Percentiles rank a stretch among this genome's conserved stretches.
Evolutionary conservation across 306 rosid species (phyloP).

Genomic region (Cicer yamashitae): DNA sequence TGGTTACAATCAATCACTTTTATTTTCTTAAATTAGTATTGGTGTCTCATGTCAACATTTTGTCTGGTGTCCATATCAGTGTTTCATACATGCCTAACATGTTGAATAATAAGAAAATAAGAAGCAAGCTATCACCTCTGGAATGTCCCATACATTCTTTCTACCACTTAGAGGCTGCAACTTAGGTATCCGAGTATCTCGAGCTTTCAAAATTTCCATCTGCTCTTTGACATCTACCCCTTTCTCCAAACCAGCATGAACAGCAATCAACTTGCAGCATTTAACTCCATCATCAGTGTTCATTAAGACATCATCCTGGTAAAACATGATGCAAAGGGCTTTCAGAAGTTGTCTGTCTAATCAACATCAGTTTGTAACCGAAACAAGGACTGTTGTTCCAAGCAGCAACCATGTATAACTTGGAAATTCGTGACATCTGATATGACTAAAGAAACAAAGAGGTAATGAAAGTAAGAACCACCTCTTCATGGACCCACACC

Average conservation of each 20-base stretch:
- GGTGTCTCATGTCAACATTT: too few species aligned
- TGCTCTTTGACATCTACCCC: slow-evolving; percentile 69
- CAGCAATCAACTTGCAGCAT: slow-evolving; percentile 80
- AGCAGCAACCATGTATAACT: background rate
- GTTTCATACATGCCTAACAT: background rate
- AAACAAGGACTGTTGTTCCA: slow-evolving; percentile 33
- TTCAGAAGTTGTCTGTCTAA: slow-evolving; percentile 41
- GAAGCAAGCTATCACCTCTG: slow-evolving; percentile 63
- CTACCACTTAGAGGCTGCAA: slow-evolving; percentile 76
- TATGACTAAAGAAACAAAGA: slow-evolving; percentile 14
- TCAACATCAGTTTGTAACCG: slow-evolving; percentile 28
- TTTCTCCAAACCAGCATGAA: slow-evolving; percentile 91
- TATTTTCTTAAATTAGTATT: too few species aligned
- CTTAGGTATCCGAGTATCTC: slow-evolving; percentile 73
- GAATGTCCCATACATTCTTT: slow-evolving; percentile 76
- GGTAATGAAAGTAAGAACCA: slow-evolving; percentile 42
- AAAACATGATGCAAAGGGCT: slow-evolving; percentile 40
- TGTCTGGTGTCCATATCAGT: too few species aligned
- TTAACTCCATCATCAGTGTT: slow-evolving; percentile 64
- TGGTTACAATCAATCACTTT: too few species aligned
- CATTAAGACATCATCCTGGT: slow-evolving; percentile 74
- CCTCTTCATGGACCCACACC: slow-evolving; percentile 98
- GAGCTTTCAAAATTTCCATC: slow-evolving; percentile 66
- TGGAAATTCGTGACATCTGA: slow-evolving; percentile 7
- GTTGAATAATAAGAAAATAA: background rate